Conservation (phyloP, 257 asterid genomes). For the Salvia splendens region DNA sequence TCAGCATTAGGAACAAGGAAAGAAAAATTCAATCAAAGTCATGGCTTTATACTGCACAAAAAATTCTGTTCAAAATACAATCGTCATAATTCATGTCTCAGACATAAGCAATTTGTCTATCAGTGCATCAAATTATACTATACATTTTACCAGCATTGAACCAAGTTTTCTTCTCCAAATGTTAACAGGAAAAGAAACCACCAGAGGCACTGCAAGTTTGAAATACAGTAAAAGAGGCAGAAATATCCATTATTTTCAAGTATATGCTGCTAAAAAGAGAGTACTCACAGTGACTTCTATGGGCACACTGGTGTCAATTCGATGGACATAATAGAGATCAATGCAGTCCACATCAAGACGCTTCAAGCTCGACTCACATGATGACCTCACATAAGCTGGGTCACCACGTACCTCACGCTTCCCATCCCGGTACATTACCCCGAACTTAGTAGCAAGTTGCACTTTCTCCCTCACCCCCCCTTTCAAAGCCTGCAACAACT, state of each 20-base stretch:
- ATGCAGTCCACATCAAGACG: conserved; percentile 52
- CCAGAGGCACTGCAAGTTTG: too few relatives aligned
- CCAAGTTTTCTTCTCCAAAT: too few relatives aligned
- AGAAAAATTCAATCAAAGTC: neutral
- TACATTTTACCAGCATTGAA: too few relatives aligned
- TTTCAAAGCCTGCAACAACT: conserved; percentile 42
- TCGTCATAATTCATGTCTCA: too few relatives aligned
- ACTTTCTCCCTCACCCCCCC: conserved; percentile 44
- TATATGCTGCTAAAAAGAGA: too few relatives aligned
- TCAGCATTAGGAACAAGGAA: neutral
- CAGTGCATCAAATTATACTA: too few relatives aligned
- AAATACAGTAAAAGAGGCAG: too few relatives aligned
- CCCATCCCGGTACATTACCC: conserved; percentile 29
- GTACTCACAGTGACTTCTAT: neutral
- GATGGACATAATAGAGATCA: conserved; percentile 51
- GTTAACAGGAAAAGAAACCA: too few relatives aligned
- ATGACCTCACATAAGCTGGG: conserved; percentile 42
- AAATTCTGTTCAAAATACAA: too few relatives aligned
- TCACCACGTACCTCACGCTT: conserved; percentile 41
- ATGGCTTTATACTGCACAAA: too few relatives aligned
- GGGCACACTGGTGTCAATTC: conserved; percentile 48
- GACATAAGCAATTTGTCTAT: too few relatives aligned
- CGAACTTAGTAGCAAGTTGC: conserved; percentile 52
- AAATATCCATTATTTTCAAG: too few relatives aligned
- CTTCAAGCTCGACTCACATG: conserved; percentile 53